These are phyloP conservation scores for Atkinsonella hypoxylon DNA, from an alignment of 2,329 filamentous ascomycete genomes.

Conservation along the genomic window DNA sequence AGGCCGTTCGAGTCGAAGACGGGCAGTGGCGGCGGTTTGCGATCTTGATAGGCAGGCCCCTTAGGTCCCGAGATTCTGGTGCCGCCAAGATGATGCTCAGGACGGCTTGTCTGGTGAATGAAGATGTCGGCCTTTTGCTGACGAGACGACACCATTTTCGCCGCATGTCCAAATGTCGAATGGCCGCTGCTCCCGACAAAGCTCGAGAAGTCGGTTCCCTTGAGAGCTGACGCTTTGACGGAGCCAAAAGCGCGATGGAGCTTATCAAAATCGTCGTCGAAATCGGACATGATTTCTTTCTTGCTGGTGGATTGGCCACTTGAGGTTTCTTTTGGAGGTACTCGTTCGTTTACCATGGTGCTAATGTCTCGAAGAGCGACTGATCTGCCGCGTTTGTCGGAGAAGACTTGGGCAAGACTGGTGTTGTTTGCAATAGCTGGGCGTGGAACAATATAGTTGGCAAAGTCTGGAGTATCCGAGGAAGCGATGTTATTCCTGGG, in stretches of 20 bases:
- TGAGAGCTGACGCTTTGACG: constrained; percentile 14
- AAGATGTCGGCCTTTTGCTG: constrained; percentile 46
- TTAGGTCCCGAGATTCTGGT: constrained; percentile 35
- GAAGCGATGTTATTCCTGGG: constrained; percentile 19
- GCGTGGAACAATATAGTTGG: constrained; percentile 4
- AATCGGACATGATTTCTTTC: constrained; percentile 15
- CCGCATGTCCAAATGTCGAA: constrained; percentile 26
- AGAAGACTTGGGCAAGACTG: not conserved
- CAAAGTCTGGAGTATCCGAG: constrained; percentile 12
- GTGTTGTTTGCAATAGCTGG: not conserved
- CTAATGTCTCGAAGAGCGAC: constrained; percentile 10
- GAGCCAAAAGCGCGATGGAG: constrained; percentile 19
- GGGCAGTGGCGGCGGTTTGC: constrained; percentile 32
- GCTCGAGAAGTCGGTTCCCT: constrained; percentile 1
- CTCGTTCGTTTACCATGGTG: constrained; percentile 36
- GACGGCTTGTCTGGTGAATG: constrained; percentile 40
- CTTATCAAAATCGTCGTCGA: constrained; percentile 21
- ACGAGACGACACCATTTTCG: constrained; percentile 35
- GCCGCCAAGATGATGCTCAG: constrained; percentile 41
- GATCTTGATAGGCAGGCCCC: constrained; percentile 34
- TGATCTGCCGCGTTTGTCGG: not conserved
- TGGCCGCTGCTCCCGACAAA: constrained; percentile 5
- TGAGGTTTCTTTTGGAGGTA: constrained; percentile 17
- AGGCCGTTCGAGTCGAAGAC: constrained; percentile 33
- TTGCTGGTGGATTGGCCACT: not conserved